Evolutionary conservation across 345 rosid species (phyloP), one percentile per base, ranked within the genome.

Genomic region (Syzygium grande): DNA sequence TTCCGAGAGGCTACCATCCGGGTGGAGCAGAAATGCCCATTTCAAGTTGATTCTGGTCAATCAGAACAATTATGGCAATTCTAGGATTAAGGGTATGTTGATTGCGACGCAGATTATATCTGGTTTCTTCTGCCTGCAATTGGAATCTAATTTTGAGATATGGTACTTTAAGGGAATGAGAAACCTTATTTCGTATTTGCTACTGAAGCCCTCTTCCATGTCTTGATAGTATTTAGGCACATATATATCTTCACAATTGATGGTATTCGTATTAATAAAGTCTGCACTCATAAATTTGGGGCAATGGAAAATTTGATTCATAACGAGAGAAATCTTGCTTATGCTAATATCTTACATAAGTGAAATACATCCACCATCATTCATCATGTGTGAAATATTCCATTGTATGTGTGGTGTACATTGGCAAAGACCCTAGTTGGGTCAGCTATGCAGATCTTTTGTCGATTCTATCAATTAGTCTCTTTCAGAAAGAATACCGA

Each of bases 11-110:
- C 85, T 91, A 84, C 91, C 91, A 25, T 2, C 25, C 29, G 87
- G 91, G 10, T 89, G 92, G 91, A 88, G 87, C 30, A 86, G 90
- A 68, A n/a, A 88, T 16, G 79, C 90, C 21, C 5, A 53, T 22
- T 88, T 88, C 83, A 87, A 85, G 55, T 53, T 89, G 63, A 56
- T 30, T 30, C 84, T 90, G 85, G 58, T 88, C 5, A 52, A 90
- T 90, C 90, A 84, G 61, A 51, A 59, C 29, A 61, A 51, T 41
- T 9, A 29, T 19, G n/a, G 19, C 61, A 22, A 49, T 51, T 84
- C 89, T 11, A 85, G 13, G 61, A 88, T 53, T 41, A 34, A 13
- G 41, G 84, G 89, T 88, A 84, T 3, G 19, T 58, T 85, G 63
- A 56, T 56, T 23, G 29, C 19, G 9, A 29, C 77, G 29, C 34